Percentiles rank a stretch among this genome's conserved stretches.
Evolutionary conservation across 2,329 filamentous ascomycete genomes (phyloP).

Genomic region (Lachnum nothofagi): DNA sequence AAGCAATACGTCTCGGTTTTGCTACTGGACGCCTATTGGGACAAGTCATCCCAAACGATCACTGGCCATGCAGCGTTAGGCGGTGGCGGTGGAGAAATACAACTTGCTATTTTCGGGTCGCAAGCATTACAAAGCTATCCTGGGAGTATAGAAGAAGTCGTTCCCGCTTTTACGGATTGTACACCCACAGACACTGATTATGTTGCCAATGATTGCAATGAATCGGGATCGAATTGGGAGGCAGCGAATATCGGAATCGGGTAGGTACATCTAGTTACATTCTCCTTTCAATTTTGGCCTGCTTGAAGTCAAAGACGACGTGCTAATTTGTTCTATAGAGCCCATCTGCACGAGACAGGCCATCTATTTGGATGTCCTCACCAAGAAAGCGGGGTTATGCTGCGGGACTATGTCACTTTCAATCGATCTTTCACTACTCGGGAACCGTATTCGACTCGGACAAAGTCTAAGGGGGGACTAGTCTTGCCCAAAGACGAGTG

Average conservation of each 20-base stretch:
- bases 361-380: constrained; percentile 87
- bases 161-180: constrained; percentile 83
- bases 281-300: not conserved
- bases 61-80: constrained; percentile 82
- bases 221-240: constrained; percentile 89
- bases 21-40: constrained; percentile 85
- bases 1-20: constrained; percentile 84
- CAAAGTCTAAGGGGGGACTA: constrained; percentile 73
- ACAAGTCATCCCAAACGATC: constrained; percentile 63
- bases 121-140: constrained; percentile 91
- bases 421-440: constrained; percentile 77
- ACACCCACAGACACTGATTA: constrained; percentile 76
- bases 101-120: constrained; percentile 86
- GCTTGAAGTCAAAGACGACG: not conserved
- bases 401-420: constrained; percentile 76
- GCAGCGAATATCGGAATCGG: constrained; percentile 92
- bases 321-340: constrained; percentile 35
- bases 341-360: constrained; percentile 85
- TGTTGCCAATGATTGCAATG: constrained; percentile 80
- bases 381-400: constrained; percentile 87
- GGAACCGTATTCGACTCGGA: constrained; percentile 83
- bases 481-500: constrained; percentile 78
- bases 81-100: constrained; percentile 65
- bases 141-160: constrained; percentile 80
- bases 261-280: no score